Conservation (phyloP, 345 rosid species). For the Gossypium rotundifolium region DNA sequence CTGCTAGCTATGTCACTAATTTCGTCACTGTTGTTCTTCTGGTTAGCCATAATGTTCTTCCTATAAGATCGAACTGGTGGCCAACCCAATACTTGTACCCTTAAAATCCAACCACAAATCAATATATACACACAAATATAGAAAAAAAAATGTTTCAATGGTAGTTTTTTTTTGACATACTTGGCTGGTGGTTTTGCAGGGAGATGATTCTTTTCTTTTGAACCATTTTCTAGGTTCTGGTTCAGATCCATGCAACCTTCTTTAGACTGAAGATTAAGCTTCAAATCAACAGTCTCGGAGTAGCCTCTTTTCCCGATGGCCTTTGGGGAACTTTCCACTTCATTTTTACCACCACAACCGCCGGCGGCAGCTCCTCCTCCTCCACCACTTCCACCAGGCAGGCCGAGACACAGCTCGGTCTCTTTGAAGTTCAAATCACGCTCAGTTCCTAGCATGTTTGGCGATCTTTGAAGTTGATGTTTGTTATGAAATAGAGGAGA, state of each 20-base stretch:
- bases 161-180: constrained; percentile 25
- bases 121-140: neutral
- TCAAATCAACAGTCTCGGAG: constrained; percentile 65
- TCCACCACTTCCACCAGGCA: constrained; percentile 46
- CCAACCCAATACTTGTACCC: constrained; percentile 96
- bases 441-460: constrained; percentile 16
- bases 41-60: constrained; percentile 72
- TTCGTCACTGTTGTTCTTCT: constrained; percentile 38
- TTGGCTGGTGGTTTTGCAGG: constrained; percentile 69
- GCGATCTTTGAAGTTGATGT: neutral
- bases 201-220: constrained; percentile 36
- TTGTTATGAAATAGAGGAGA: neutral
- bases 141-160: neutral
- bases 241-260: constrained; percentile 36
- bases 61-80: constrained; percentile 90
- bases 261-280: constrained; percentile 52
- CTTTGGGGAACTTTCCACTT: constrained; percentile 27
- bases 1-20: constrained; percentile 23
- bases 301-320: constrained; percentile 64
- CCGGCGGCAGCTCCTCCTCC: too few relatives aligned
- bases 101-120: constrained; percentile 15
- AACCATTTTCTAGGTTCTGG: constrained; percentile 18
- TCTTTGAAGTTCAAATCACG: constrained; percentile 42
- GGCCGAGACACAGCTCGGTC: constrained; percentile 76
- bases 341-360: constrained; percentile 26